These are phyloP conservation scores for Gossypium davidsonii DNA, from an alignment of 441 rosid genomes.

Conservation along the genomic window DNA sequence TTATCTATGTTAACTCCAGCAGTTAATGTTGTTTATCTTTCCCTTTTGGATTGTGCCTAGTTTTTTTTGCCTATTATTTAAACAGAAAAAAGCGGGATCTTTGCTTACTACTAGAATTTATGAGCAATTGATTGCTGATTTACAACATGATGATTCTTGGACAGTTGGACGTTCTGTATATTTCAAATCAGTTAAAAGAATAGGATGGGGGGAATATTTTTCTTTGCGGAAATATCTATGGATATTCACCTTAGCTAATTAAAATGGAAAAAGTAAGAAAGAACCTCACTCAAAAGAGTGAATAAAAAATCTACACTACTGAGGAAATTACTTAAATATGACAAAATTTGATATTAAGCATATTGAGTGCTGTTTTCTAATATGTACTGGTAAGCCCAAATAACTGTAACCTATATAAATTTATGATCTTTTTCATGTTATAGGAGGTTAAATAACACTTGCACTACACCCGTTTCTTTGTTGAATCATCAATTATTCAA, in stretches of 20 bases:
- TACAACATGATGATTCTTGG: neutral
- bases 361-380: neutral
- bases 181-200: neutral
- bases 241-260: neutral
- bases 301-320: neutral
- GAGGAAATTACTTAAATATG: neutral
- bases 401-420: neutral
- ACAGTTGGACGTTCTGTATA: neutral
- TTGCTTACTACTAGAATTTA: neutral
- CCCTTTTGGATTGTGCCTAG: neutral
- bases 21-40: neutral
- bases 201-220: neutral
- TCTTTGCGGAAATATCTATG: neutral
- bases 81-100: neutral
- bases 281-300: neutral
- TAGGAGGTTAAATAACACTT: neutral
- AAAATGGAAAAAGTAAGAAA: neutral
- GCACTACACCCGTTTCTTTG: neutral
- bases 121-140: neutral
- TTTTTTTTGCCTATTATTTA: neutral
- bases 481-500: neutral
- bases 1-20: neutral
- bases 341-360: neutral
- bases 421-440: neutral
- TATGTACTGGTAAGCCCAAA: neutral